A percentile compares a stretch with the other conserved stretches of the same genome.
phyloP scores from a whole-genome alignment of 805 yeast genomes.

The Jamesozyma piceae region DNA sequence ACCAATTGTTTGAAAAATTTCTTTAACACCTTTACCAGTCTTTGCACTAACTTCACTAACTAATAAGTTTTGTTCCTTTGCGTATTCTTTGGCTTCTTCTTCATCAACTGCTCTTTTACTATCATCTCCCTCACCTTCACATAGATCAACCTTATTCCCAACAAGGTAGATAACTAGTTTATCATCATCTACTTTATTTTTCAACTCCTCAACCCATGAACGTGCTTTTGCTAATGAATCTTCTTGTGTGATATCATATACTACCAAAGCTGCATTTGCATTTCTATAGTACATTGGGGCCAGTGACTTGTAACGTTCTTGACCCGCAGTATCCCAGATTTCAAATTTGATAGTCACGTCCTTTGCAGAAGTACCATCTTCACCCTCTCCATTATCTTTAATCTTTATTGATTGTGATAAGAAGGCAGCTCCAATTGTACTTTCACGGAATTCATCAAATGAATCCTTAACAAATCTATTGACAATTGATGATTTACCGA shows the following conservation, averaged over 20 bases:
- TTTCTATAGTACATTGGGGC: conserved; percentile 81
- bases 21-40: conserved; percentile 42
- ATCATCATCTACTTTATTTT: conserved; percentile 65
- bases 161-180: conserved; percentile 73
- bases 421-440: conserved; percentile 98
- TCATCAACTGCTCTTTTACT: conserved; percentile 37
- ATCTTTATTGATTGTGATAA: conserved; percentile 63
- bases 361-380: conserved; percentile 10
- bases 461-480: conserved; percentile 65
- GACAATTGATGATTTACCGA: conserved; percentile 73
- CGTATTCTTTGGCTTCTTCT: conserved; percentile 45
- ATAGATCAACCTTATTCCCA: conserved; percentile 76
- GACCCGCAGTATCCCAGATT: conserved; percentile 97
- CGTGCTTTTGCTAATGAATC: conserved; percentile 71
- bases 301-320: conserved; percentile 70
- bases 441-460: conserved; percentile 73
- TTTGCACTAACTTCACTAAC: conserved; percentile 53
- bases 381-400: conserved; percentile 16
- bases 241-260: conserved; percentile 68
- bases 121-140: conserved; percentile 46
- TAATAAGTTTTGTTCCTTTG: conserved; percentile 41
- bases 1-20: conserved; percentile 43
- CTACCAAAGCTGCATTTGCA: conserved; percentile 76
- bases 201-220: conserved; percentile 86
- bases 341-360: conserved; percentile 42